Base-by-base conservation (phyloP, 2,329 filamentous ascomycete species). In the Aspergillus cejpii region DNA sequence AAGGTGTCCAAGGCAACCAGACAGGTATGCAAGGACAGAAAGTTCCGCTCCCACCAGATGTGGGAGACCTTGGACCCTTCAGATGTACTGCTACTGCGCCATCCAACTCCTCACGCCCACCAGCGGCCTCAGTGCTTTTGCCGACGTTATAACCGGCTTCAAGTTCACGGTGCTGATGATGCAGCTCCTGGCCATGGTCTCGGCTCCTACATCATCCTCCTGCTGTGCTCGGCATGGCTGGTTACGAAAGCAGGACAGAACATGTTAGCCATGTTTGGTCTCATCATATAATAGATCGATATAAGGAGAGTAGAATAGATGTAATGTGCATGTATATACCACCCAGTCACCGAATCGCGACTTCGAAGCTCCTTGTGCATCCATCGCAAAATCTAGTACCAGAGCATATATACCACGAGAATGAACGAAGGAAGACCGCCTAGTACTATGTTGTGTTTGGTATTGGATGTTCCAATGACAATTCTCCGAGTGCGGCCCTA, bases 21-120 rank as follows among this genome's bases (percentile, higher is more conserved):
- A 81, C 78, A 0, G 78, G 79, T 44, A 68, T 82, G 15, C 77
- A 81, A n/a, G 65, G 81, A 80, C 62, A 71, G 67, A 52, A 64
- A 65, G 23, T 80, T 79, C 63, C 70, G 73, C 15, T 51, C 63
- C 1, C 72, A 79, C 44, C 77, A 80, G 51, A 64, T 79, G 54
- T 72, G 68, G 50, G 77, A 80, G 53, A 76, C 80, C 0, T 65
- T 86, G 63, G 0, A 85, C 89, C 52, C 81, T 83, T 1, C 82
- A 87, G 63, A 74, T 73, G 28, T 85, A 76, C 71, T 79, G 78
- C 31, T 83, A 85, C 58, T 76, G 75, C 36, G 65, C 79, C 5
- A 81, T 88, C 37, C 77, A 81, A 42, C 69, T 89, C 17, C 84
- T 80, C 64, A 87, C 85, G 1, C 85, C 84, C 0, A 88, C 84